A percentile compares a stretch with the other conserved stretches of the same genome.
Conservation (phyloP, 306 rosid genomes). For the Argentina anserina region DNA sequence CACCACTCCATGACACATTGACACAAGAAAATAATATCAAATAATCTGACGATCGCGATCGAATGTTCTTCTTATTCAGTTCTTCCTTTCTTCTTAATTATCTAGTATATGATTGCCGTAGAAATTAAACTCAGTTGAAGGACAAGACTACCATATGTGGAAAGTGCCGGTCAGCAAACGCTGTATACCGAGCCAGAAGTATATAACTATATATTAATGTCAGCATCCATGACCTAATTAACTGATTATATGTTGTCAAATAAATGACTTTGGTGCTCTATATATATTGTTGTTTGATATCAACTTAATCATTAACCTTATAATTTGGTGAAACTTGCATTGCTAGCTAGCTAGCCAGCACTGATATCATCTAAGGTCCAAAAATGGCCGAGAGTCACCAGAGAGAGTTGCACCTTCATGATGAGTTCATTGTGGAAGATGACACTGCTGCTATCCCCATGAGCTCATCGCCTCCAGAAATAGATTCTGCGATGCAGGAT, state of each 20-base stretch:
- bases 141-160: background rate
- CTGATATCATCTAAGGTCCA: background rate
- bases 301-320: background rate
- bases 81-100: background rate
- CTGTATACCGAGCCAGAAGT: background rate
- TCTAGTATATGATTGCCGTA: background rate
- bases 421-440: background rate
- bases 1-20: background rate
- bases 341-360: background rate
- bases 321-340: background rate
- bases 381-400: background rate
- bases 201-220: too few species aligned
- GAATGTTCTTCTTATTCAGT: background rate
- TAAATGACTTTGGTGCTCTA: background rate
- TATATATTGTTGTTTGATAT: background rate
- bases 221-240: background rate
- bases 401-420: background rate
- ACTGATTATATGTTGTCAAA: background rate
- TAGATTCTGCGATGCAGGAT: background rate
- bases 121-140: background rate
- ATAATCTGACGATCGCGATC: background rate
- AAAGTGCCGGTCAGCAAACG: slow-evolving; percentile 10
- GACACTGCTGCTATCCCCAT: background rate
- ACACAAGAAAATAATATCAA: background rate
- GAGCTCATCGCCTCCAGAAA: background rate